Conservation (phyloP, 176 grass and related monocot genomes). For the Urochloa ruziziensis region DNA sequence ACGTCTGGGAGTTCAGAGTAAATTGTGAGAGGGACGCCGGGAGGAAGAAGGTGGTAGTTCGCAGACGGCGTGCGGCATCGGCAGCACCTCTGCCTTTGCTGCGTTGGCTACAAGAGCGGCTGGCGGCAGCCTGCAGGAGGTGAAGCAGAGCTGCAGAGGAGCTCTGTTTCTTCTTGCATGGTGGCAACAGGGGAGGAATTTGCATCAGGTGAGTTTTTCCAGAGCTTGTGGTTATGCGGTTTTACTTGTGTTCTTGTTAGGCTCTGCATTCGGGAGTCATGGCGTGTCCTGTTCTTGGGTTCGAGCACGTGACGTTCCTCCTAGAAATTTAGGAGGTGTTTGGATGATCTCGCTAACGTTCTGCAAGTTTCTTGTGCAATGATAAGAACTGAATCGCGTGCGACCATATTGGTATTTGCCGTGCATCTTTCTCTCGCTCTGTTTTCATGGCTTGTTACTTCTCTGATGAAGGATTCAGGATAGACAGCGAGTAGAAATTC, state of each 20-base stretch:
- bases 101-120: neutral
- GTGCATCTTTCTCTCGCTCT: neutral
- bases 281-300: neutral
- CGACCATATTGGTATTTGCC: neutral
- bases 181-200: neutral
- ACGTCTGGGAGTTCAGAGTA: constrained; percentile 4
- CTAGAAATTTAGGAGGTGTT: neutral
- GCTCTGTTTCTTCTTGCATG: neutral
- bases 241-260: neutral
- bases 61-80: neutral
- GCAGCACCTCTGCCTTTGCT: no score
- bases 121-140: neutral
- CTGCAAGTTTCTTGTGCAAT: neutral
- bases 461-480: neutral
- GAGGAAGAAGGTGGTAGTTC: neutral
- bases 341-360: neutral
- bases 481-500: neutral
- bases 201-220: neutral
- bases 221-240: neutral
- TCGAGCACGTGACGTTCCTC: neutral
- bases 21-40: constrained; percentile 28
- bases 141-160: neutral
- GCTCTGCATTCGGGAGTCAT: neutral
- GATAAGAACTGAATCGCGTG: neutral
- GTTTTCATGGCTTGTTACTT: neutral